Percentiles rank a stretch among this genome's conserved stretches.
Conservation (phyloP, 2,329 filamentous ascomycete species). For the Beauveria sp. region DNA sequence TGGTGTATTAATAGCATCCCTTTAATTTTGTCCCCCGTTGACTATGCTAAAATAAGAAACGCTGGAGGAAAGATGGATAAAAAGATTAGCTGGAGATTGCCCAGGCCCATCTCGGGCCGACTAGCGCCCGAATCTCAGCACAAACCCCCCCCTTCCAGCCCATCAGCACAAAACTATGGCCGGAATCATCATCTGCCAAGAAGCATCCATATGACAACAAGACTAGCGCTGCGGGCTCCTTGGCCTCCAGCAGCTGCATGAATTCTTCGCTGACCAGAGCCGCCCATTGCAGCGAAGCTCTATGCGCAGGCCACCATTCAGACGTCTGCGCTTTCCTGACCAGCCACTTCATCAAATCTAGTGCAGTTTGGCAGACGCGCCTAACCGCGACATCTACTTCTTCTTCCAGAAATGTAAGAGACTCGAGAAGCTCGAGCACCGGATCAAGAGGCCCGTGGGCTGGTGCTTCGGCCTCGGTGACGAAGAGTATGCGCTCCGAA, state of each 20-base stretch:
- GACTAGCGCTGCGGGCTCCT: background rate
- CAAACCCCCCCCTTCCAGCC: background rate
- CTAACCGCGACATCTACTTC: background rate
- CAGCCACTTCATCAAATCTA: background rate
- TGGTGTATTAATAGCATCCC: too few relatives aligned
- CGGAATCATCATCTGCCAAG: background rate
- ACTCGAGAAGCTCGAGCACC: background rate
- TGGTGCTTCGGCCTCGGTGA: background rate
- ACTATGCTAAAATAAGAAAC: too few relatives aligned
- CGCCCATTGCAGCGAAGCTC: background rate
- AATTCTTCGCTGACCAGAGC: background rate
- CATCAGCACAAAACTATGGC: background rate
- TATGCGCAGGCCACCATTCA: background rate
- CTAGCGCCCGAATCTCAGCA: background rate
- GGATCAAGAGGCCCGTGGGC: background rate
- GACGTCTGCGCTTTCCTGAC: background rate
- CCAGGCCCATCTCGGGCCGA: background rate
- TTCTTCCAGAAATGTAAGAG: background rate
- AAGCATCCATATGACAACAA: background rate
- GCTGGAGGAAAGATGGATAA: too few relatives aligned
- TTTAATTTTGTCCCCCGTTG: too few relatives aligned
- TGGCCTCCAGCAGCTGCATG: background rate
- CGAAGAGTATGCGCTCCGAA: background rate
- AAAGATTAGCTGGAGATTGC: background rate
- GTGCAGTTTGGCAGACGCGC: background rate